Evolutionary conservation across 257 asterid species (phyloP), one percentile per base, ranked within the genome.

Genomic region (Lantana camara): DNA sequence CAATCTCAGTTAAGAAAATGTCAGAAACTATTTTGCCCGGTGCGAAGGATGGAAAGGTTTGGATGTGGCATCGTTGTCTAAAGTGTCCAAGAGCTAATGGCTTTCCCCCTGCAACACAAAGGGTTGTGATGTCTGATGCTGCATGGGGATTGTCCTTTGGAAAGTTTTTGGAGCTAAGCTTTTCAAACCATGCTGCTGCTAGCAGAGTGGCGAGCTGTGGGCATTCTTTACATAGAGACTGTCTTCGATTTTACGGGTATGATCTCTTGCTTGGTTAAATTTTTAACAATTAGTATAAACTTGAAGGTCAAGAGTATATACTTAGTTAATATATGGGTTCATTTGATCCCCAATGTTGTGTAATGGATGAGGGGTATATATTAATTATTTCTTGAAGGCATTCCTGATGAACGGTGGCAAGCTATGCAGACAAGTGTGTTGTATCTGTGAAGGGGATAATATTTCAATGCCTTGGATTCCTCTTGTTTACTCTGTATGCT

Each of bases 11-110:
- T 35, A 89, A 89, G 86, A 92, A 83, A 79, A 80, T 93, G 66
- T 78, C 83, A 22, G 97, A 87, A 68, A 69, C 80, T 65, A 77
- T 80, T 32, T 77, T 93, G 60, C 90, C 87, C 4, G 98, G 98
- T 66, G 95, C 83, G 71, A 81, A 60, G 68, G 98, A 87, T 65
- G 96, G 97, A 70, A 92, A 82, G 79, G 87, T 92, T 73, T 92
- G 98, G 98, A 92, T 92, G 98, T 92, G 98, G 98, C 98, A 89
- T 70, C 83, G 98, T 79, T 92, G 98, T 82, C 76, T 92, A 51
- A 84, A 80, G 76, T 92, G 98, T 69, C 97, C 96, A 24, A 82
- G 96, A 60, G 70, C 66, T 48, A 78, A 83, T 68, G 95, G 98
- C 63, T 83, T 93, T 72, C 97, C 97, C 40, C 97, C 97, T 14